phyloP scores from a whole-genome alignment of 75 land plant genomes.

The Gnetum montanum region DNA sequence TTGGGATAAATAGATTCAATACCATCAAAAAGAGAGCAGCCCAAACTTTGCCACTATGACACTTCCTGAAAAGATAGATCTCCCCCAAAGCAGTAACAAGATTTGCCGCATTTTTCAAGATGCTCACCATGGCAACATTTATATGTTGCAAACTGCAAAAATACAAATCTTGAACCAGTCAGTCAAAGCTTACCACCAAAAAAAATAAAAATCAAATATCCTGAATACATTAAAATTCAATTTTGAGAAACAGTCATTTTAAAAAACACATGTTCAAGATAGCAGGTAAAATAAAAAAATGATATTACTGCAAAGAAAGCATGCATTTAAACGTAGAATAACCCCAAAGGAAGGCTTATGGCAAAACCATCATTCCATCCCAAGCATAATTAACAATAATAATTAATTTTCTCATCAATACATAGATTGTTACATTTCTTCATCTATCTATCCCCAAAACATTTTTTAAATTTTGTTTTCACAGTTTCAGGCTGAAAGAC shows the following conservation, averaged over 20 bases:
- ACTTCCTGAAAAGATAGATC: slow-evolving; percentile 68
- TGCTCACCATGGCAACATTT: slow-evolving; percentile 97
- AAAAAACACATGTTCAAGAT: not conserved
- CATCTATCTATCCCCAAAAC: no score
- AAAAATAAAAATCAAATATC: slow-evolving; percentile 2
- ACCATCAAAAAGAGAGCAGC: slow-evolving; percentile 85
- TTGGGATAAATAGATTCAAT: not conserved
- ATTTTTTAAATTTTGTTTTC: no score
- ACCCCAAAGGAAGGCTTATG: no score
- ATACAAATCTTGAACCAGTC: slow-evolving; percentile 9
- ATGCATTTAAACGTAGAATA: not conserved
- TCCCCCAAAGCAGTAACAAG: slow-evolving; percentile 91
- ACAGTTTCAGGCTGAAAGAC: no score
- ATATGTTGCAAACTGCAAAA: slow-evolving; percentile 80
- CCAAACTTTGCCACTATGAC: slow-evolving; percentile 81
- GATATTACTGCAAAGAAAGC: not conserved
- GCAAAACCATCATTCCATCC: no score
- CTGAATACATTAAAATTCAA: not conserved
- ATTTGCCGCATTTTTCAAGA: slow-evolving; percentile 94
- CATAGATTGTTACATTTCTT: no score
- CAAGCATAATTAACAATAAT: no score
- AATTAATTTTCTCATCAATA: no score
- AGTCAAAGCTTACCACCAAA: slow-evolving; percentile 84
- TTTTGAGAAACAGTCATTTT: not conserved
- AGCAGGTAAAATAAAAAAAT: not conserved